These are phyloP conservation scores for Pyrus betulifolia DNA, from an alignment of 306 rosid genomes.

Conservation along the genomic window DNA sequence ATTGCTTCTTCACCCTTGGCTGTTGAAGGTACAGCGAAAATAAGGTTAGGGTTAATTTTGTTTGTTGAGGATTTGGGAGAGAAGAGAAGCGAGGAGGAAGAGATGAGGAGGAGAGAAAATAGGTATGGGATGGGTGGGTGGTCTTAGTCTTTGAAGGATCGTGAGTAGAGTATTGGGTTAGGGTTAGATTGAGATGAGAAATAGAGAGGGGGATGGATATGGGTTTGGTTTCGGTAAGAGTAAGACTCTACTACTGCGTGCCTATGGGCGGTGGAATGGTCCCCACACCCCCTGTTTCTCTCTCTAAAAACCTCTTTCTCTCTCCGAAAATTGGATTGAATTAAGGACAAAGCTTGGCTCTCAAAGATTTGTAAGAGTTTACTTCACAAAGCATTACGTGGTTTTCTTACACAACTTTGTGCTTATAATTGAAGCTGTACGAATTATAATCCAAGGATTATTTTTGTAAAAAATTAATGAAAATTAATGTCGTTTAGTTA, in stretches of 20 bases:
- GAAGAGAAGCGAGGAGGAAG: slow-evolving; percentile 1
- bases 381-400: background rate
- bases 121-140: background rate
- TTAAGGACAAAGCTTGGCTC: background rate
- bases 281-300: slow-evolving; percentile 31
- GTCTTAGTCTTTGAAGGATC: background rate
- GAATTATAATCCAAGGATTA: no score
- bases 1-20: background rate
- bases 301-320: background rate
- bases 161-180: slow-evolving; percentile 10
- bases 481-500: no score
- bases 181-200: slow-evolving; percentile 17
- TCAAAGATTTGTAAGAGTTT: background rate
- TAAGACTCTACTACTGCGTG: slow-evolving; percentile 30
- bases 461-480: no score
- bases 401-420: no score
- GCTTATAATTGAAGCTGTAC: no score
- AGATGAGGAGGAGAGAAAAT: background rate
- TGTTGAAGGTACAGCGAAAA: background rate
- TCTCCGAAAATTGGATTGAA: background rate
- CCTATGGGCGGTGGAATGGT: slow-evolving; percentile 77
- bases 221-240: slow-evolving; percentile 49
- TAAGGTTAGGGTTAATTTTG: background rate
- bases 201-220: slow-evolving; percentile 26
- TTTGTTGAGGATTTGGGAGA: slow-evolving; percentile 20